Evolutionary conservation across 306 rosid genomes (phyloP).

Genomic region (Gynostemma pentaphyllum): DNA sequence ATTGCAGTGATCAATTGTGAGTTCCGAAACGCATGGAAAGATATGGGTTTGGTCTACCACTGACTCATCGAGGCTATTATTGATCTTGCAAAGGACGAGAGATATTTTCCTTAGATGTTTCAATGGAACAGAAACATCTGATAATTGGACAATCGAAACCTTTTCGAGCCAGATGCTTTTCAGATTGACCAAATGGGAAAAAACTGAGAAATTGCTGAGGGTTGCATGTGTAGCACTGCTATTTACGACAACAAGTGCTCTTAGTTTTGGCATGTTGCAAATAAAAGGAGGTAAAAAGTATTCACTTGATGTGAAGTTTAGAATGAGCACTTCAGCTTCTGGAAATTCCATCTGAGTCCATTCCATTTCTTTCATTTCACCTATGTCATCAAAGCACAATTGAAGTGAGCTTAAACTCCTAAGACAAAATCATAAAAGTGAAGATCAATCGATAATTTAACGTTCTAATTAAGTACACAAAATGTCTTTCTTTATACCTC

Average conservation of each 20-base stretch:
- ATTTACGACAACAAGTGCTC: constrained; percentile 56
- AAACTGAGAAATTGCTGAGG: constrained; percentile 38
- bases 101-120: constrained; percentile 43
- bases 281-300: constrained; percentile 69
- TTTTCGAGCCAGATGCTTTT: constrained; percentile 90
- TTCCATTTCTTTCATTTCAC: constrained; percentile 74
- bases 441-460: neutral
- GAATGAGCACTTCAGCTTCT: constrained; percentile 61
- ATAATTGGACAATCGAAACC: constrained; percentile 40
- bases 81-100: constrained; percentile 49
- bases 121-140: constrained; percentile 16
- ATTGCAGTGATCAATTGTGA: constrained; percentile 74
- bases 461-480: neutral
- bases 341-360: constrained; percentile 74
- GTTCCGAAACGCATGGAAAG: constrained; percentile 54
- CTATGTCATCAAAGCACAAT: constrained; percentile 23
- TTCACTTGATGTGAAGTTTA: constrained; percentile 55
- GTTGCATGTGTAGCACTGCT: constrained; percentile 40
- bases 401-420: constrained; percentile 2
- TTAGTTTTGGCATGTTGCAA: constrained; percentile 64
- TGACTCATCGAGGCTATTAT: constrained; percentile 30
- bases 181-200: constrained; percentile 29
- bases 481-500: neutral
- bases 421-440: neutral
- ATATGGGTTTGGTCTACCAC: constrained; percentile 19